A percentile compares a stretch with the other conserved stretches of the same genome.
phyloP scores from a whole-genome alignment of 2,329 filamentous ascomycete species.

The Fusarium mexicanum region DNA sequence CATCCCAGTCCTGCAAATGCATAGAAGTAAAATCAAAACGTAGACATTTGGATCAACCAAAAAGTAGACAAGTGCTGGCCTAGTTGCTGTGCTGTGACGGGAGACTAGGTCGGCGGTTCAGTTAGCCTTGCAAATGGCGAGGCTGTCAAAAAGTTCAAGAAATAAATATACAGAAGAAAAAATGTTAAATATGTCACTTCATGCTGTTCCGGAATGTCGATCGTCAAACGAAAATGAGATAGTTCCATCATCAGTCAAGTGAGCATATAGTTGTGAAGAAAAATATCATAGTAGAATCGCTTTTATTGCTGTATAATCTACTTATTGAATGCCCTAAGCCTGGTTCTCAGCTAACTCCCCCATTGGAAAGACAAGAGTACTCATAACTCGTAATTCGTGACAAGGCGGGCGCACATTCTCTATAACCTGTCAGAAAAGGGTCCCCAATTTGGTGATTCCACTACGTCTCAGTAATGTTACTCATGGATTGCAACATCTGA shows the following conservation, averaged over 20 bases:
- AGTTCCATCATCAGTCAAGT: background rate
- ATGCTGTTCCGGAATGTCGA: background rate
- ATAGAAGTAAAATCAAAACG: conserved; percentile 35
- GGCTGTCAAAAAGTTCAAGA: conserved; percentile 22
- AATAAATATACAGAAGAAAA: background rate
- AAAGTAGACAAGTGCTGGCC: conserved; percentile 30
- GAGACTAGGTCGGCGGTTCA: conserved; percentile 9
- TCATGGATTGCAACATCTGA: conserved; percentile 50
- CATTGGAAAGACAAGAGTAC: background rate
- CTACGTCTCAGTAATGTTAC: background rate
- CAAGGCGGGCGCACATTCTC: background rate
- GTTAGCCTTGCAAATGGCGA: conserved; percentile 33
- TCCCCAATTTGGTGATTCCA: background rate
- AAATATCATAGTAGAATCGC: background rate
- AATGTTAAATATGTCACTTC: conserved; percentile 6
- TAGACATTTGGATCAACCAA: conserved; percentile 29
- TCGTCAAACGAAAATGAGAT: too few species aligned
- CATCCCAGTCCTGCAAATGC: conserved; percentile 7
- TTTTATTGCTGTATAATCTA: background rate
- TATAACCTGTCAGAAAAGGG: background rate
- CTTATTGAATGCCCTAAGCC: too few species aligned
- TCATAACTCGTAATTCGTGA: background rate
- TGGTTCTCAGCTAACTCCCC: background rate
- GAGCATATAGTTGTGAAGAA: background rate
- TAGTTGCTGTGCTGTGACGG: conserved; percentile 14